phyloP scores from a whole-genome alignment of 31 red algal species.

The Porphyra umbilicalis region DNA sequence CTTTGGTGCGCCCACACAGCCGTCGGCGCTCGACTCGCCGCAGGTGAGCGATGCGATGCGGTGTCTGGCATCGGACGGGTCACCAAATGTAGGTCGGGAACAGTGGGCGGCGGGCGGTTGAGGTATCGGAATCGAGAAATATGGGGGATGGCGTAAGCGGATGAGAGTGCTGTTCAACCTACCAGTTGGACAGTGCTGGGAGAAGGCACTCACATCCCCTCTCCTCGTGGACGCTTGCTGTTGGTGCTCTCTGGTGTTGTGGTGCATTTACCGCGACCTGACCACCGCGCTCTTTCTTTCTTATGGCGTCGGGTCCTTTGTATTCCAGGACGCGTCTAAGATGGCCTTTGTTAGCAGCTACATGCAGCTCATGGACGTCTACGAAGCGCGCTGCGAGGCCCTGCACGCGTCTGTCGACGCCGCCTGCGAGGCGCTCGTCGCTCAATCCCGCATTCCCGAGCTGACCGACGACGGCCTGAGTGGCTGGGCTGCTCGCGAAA shows the following conservation, averaged over 20 bases:
- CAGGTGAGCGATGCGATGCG: neutral
- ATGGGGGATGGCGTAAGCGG: too few relatives aligned
- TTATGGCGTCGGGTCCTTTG: too few relatives aligned
- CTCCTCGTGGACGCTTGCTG: too few relatives aligned
- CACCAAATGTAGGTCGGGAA: neutral
- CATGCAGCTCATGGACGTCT: neutral
- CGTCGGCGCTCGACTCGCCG: neutral
- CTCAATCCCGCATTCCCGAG: neutral
- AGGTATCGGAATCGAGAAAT: too few relatives aligned
- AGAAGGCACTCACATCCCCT: too few relatives aligned
- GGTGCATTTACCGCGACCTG: too few relatives aligned
- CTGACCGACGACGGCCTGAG: neutral
- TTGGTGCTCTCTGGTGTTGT: too few relatives aligned
- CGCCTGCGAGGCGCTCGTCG: neutral
- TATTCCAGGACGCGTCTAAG: neutral
- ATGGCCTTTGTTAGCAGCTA: neutral
- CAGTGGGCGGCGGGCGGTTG: too few relatives aligned
- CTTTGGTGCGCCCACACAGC: neutral
- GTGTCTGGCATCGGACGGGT: neutral
- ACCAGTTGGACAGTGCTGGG: too few relatives aligned
- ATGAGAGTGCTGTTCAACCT: too few relatives aligned
- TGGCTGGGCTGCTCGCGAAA: neutral
- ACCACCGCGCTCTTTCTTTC: too few relatives aligned
- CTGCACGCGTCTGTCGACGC: neutral
- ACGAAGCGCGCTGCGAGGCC: neutral